Base-by-base conservation (phyloP, 2,329 filamentous ascomycete species). In the Diaporthe vexans region DNA sequence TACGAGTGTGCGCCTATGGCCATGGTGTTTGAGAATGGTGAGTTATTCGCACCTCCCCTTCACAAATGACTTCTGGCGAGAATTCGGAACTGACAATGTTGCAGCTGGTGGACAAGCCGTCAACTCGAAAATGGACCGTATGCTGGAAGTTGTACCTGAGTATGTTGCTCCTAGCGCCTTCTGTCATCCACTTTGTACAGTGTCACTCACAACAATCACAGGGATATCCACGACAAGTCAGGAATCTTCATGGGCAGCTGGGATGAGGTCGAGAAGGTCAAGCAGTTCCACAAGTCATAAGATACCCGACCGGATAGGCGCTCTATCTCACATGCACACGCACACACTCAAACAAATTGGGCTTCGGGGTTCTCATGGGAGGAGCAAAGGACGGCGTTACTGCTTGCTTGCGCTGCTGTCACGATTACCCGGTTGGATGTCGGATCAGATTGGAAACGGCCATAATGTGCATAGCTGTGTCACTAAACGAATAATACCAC, bases 1-100 rank as follows among this genome's bases (percentile, higher is more conserved):
- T 99, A 99, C 86, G 97, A 99, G 88, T 99, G 97, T 83, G 97
- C 97, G 19, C 97, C 97, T 52, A 99, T 99, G 97, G 97, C 97
- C 33, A 94, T 98, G 93, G 91, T 99, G 9, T 98, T 99, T 84
- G 97, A 99, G 86, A 98, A 99, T 85, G 97, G 94, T 96, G 84
- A 86, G 92, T 87, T 26, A 1, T 61, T 21, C 40, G 0, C 48
- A 7, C 11, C 4, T 24, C 10, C 4, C 7, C 46, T 5, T 13
- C 15, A 17, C 3, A 29, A 1, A 19, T 59, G 4, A 51, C 8
- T 15, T 11, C 7, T 24, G 9, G 35, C 4, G 4, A 21, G n/a
- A 2, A n/a, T 10, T 29, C 24, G 3, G 13, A 7, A 33, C 52
- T 75, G 48, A 75, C 74, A 80, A 71, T 80, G 54, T 78, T 10